Percentiles rank a stretch among this genome's conserved stretches.
Conservation (phyloP, 2,329 filamentous ascomycete species). For the Cephalotrichum gorgonifer region DNA sequence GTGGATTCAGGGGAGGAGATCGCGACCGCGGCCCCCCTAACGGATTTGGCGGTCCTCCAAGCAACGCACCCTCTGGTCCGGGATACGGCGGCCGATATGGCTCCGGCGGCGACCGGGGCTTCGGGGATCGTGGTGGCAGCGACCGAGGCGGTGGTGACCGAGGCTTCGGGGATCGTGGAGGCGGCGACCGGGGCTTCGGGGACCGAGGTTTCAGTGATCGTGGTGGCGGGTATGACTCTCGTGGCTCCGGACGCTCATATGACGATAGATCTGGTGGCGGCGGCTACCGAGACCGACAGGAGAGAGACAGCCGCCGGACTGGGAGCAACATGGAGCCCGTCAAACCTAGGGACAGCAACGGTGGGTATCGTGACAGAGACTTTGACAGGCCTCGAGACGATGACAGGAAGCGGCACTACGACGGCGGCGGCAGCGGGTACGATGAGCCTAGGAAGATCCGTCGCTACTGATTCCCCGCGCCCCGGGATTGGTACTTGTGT, state of each 20-base stretch:
- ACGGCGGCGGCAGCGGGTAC: slow-evolving; percentile 68
- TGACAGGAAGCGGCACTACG: slow-evolving; percentile 53
- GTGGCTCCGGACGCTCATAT: slow-evolving; percentile 45
- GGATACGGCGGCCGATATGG: slow-evolving; percentile 31
- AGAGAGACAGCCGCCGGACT: slow-evolving; percentile 31
- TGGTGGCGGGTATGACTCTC: slow-evolving; percentile 44
- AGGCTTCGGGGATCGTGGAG: slow-evolving; percentile 26
- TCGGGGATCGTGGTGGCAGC: slow-evolving; percentile 31
- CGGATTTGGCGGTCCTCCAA: slow-evolving; percentile 38
- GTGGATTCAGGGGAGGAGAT: slow-evolving; percentile 17
- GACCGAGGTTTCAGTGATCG: too few species aligned
- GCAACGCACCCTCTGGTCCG: slow-evolving; percentile 51
- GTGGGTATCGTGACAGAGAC: slow-evolving; percentile 45
- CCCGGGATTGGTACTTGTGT: slow-evolving; percentile 30
- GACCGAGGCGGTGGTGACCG: slow-evolving; percentile 33
- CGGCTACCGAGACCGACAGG: slow-evolving; percentile 14
- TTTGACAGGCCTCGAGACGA: slow-evolving; percentile 46
- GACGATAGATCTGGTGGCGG: slow-evolving; percentile 43
- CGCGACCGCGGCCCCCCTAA: slow-evolving; percentile 27
- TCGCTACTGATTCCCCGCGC: slow-evolving; percentile 41
- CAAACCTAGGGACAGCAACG: slow-evolving; percentile 15
- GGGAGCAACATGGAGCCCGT: slow-evolving; percentile 82
- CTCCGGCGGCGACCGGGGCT: slow-evolving; percentile 23
- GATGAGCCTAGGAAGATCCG: slow-evolving; percentile 65
- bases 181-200: slow-evolving; percentile 30